Conservation (phyloP, 805 yeast genomes). For the Phaffomyces antillensis region DNA sequence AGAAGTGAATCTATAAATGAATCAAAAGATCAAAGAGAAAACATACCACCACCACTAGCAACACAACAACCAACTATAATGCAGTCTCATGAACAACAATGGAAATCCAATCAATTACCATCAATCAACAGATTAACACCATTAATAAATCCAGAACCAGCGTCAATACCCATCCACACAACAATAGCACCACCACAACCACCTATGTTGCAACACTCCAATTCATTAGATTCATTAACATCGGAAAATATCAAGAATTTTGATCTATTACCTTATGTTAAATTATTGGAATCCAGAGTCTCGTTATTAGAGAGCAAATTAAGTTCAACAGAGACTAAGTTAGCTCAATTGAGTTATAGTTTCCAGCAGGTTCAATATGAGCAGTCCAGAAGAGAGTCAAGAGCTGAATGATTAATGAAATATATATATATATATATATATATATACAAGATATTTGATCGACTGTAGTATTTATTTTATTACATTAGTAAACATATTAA, state of each 20-base stretch:
- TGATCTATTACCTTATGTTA: constrained; percentile 16
- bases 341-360: constrained; percentile 14
- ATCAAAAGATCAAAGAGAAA: neutral
- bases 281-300: constrained; percentile 17
- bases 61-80: neutral
- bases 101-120: constrained; percentile 12
- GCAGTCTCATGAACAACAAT: constrained; percentile 7
- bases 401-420: no score
- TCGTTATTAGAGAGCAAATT: constrained; percentile 16
- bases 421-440: no score
- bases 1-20: neutral
- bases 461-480: no score
- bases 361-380: constrained; percentile 6
- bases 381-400: no score
- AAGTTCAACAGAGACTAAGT: constrained; percentile 14
- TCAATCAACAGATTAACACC: constrained; percentile 8
- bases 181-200: neutral
- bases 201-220: neutral
- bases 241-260: constrained; percentile 4
- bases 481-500: no score
- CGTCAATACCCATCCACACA: neutral
- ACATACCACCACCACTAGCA: neutral
- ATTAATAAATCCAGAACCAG: constrained; percentile 1
- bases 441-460: no score
- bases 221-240: constrained; percentile 1